A percentile compares a stretch with the other conserved stretches of the same genome.
These are phyloP conservation scores for Aspergillus sclerotioniger DNA, from an alignment of 495 filamentous ascomycete genomes.

Conservation along the genomic window DNA sequence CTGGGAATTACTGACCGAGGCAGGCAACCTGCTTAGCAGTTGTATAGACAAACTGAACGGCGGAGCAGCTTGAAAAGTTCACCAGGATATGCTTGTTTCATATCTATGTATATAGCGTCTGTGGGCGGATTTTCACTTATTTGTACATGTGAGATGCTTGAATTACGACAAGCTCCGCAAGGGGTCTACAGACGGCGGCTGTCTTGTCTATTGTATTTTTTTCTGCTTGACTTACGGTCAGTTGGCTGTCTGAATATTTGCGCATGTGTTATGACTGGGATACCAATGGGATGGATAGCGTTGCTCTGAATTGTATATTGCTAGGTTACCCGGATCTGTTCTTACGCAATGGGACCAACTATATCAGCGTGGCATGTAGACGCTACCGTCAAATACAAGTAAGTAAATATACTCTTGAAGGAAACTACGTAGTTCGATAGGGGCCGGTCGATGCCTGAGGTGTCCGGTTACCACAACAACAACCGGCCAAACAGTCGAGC, in stretches of 20 bases:
- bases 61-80: background rate
- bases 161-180: background rate
- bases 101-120: constrained; percentile 15
- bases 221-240: background rate
- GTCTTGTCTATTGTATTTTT: background rate
- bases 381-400: too few species aligned
- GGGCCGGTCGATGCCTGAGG: background rate
- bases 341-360: background rate
- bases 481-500: constrained; percentile 7
- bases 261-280: constrained; percentile 8
- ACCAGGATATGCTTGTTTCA: constrained; percentile 3
- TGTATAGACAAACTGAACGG: constrained; percentile 63
- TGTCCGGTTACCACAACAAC: constrained; percentile 26
- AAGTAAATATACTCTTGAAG: background rate
- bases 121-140: background rate
- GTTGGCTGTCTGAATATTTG: background rate
- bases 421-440: background rate
- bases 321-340: background rate
- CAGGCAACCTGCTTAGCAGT: constrained; percentile 72
- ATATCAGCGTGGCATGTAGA: background rate
- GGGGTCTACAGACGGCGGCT: background rate
- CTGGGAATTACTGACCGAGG: constrained; percentile 92
- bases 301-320: constrained; percentile 3
- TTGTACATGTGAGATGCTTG: background rate
- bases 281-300: constrained; percentile 8